Evolutionary conservation across 2,329 filamentous ascomycete genomes (phyloP).

Genomic region (Graphium sp.): DNA sequence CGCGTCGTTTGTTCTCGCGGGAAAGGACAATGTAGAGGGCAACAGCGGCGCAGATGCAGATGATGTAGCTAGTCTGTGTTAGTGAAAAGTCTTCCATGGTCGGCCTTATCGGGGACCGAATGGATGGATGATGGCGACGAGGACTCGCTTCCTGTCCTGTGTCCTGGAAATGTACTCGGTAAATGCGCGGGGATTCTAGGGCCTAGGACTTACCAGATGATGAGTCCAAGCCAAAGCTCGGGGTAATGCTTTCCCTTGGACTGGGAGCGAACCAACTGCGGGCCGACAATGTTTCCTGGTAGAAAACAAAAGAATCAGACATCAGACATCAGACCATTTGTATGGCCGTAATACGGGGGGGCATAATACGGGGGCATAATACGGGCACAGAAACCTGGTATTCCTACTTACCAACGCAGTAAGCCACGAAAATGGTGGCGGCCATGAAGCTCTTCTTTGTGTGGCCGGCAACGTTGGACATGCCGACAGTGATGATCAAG

Average conservation of each 20-base stretch:
- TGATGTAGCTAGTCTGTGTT: slow-evolving; percentile 41
- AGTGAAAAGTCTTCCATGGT: neutral
- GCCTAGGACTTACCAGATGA: slow-evolving; percentile 28
- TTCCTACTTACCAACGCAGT: slow-evolving; percentile 41
- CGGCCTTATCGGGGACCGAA: neutral
- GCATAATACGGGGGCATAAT: too few relatives aligned
- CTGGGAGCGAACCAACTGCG: slow-evolving; percentile 52
- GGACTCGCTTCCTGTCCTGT: too few relatives aligned
- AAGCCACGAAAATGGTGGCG: slow-evolving; percentile 56
- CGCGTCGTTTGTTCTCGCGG: slow-evolving; percentile 38
- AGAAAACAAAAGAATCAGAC: too few relatives aligned
- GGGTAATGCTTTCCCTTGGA: slow-evolving; percentile 53
- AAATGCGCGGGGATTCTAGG: too few relatives aligned
- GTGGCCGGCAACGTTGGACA: slow-evolving; percentile 56
- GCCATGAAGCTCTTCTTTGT: slow-evolving; percentile 70
- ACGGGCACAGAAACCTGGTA: too few relatives aligned
- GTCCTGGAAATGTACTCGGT: too few relatives aligned
- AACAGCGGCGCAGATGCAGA: slow-evolving; percentile 42
- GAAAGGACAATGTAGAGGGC: slow-evolving; percentile 41
- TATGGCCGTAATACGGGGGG: too few relatives aligned
- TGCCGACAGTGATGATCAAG: slow-evolving; percentile 30
- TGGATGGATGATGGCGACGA: too few relatives aligned
- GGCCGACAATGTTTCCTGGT: slow-evolving; percentile 51
- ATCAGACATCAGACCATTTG: too few relatives aligned
- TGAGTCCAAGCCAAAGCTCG: slow-evolving; percentile 52